Percentiles rank a stretch among this genome's conserved stretches.
These are phyloP conservation scores for Mucor mucedo DNA, from an alignment of 371 early-diverging fungal species.

Conservation along the genomic window DNA sequence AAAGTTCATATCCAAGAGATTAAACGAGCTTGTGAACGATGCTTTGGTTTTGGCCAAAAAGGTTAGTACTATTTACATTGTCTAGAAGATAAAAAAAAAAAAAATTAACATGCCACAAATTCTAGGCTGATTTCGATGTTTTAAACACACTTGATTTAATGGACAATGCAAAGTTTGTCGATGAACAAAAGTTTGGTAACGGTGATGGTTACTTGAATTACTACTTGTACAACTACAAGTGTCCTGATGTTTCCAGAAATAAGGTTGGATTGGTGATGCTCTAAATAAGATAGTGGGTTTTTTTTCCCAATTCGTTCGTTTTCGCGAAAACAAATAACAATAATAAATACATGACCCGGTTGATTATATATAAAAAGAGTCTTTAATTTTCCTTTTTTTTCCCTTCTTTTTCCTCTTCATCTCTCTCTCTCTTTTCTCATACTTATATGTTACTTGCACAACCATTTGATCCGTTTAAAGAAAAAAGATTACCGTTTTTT, in stretches of 20 bases:
- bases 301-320: too few species aligned
- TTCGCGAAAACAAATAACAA: too few species aligned
- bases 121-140: constrained; percentile 79
- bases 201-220: constrained; percentile 95
- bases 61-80: constrained; percentile 36
- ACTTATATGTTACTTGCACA: too few species aligned
- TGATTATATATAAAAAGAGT: too few species aligned
- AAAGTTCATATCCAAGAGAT: too few species aligned
- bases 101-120: background rate
- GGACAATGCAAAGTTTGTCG: constrained; percentile 78
- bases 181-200: constrained; percentile 86
- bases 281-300: constrained; percentile 28
- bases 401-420: too few species aligned
- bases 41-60: constrained; percentile 80
- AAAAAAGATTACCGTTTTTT: constrained; percentile 1
- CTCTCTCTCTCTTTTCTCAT: too few species aligned
- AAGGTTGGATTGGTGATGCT: constrained; percentile 91
- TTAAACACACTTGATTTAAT: constrained; percentile 90
- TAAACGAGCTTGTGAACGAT: constrained; percentile 65
- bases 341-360: too few species aligned
- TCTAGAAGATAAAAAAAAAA: background rate
- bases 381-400: too few species aligned
- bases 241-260: constrained; percentile 64
- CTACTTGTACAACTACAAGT: constrained; percentile 95
- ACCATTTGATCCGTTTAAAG: too few species aligned